Evolutionary conservation across 2,329 filamentous ascomycete species (phyloP), one percentile per base, ranked within the genome.

Genomic region (Hymenoscyphus infarciens): DNA sequence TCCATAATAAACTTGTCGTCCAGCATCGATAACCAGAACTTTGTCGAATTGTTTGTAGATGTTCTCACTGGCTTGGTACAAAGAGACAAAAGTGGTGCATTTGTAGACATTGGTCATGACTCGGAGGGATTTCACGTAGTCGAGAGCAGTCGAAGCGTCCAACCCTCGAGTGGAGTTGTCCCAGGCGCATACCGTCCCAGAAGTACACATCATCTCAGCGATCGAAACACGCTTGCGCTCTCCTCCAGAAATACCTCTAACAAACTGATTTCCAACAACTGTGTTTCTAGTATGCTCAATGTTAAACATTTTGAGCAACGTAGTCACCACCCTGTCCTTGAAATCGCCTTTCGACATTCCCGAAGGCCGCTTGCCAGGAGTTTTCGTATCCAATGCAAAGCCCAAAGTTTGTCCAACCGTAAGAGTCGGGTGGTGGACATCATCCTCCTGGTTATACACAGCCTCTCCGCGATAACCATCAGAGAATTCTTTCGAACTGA

Each of bases 271-370:
- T 7, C 93, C 93, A 29, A 97, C 91, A 33, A 94, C 86, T 0
- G 93, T 97, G 73, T 92, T 84, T 59, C 86, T 83, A 0, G 92
- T 96, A 75, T 97, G 92, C 74, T 93, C 89, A 60, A 97, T 96
- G 73, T 94, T 95, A 81, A 97, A 96, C 90, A 96, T 95, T 72
- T 91, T 91, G 59, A 97, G 80, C 63, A 97, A 81, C 71, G 88
- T 84, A 19, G 85, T 82, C 64, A 93, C 82, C 62, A 96, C 86
- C 69, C 87, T 86, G 57, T 89, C 82, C 78, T 93, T 93, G 79
- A 94, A 94, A 16, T 89, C 87, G 5, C 77, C 74, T 74, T 90
- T 89, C 45, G 84, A 87, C 69, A 95, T 82, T 25, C 90, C 91
- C 3, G 82, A 84, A 0, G 91, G 90, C 56, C 91, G 82, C 75